Evolutionary conservation across 2,329 filamentous ascomycete genomes (phyloP), one percentile per base, ranked within the genome.

Genomic region (Colletotrichum tropicale): DNA sequence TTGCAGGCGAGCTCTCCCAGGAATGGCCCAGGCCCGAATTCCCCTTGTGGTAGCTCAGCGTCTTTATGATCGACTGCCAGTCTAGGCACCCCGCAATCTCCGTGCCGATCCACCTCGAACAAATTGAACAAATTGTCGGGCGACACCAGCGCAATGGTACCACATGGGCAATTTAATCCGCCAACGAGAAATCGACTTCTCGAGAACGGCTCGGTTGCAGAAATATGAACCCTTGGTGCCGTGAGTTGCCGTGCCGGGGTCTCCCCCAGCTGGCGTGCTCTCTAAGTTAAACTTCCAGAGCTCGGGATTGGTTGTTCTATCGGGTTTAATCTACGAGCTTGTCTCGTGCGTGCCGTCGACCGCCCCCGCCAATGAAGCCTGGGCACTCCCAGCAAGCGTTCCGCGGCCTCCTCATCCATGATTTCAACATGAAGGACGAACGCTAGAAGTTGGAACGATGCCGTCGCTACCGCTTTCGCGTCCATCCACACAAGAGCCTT

Each of bases 111-210:
- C 38, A 58, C 52, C 38, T 12, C 21, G 13, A 24, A 58, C 72
- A 24, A 10, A 56, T 30, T 52, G 13, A 24, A 58, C 72, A 24
- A 10, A 56, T 30, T 52, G 36, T 30, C 24, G 24, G 30, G 21
- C 38, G 52, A 32, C 32, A 18, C 52, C 32, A 64, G 16, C 61
- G 36, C 43, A 12, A n/a, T 36, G 36, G 34, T 24, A 30, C 28
- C 34, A 8, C 43, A 52, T 21, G 66, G 67, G 21, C 26, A 30
- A 75, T 65, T 75, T 52, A 60, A 75, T 73, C 70, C 70, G 73
- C 73, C 73, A 68, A 75, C 55, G 64, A 61, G 73, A 55, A 24
- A 34, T 34, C 52, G 52, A 55, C 55, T 32, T 36, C 38, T 67
- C 43, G 32, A 28, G 48, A 68, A 30, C 32, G 34, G 56, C 56